Evolutionary conservation across 208 protist genomes (phyloP).

Genomic region (Trypanosoma theileri): DNA sequence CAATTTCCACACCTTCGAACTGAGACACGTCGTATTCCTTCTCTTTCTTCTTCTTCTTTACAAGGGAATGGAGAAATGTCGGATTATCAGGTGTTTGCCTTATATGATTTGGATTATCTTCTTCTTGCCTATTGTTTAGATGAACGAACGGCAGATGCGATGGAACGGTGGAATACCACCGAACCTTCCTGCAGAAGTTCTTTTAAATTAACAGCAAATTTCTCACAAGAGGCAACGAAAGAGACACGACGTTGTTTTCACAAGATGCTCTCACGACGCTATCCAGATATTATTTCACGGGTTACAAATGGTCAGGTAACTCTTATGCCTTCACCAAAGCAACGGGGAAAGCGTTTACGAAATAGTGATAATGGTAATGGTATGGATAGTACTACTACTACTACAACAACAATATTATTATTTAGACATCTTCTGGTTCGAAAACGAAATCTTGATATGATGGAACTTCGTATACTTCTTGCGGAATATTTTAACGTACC

Average conservation of each 20-base stretch:
- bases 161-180: slow-evolving; percentile 35
- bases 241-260: slow-evolving; percentile 66
- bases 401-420: background rate
- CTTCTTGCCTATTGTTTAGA: slow-evolving; percentile 40
- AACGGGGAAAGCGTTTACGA: slow-evolving; percentile 11
- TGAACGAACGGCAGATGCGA: slow-evolving; percentile 25
- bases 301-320: slow-evolving; percentile 52
- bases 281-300: slow-evolving; percentile 53
- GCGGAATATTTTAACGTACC: slow-evolving; percentile 45
- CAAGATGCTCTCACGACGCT: slow-evolving; percentile 59
- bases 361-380: background rate
- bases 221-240: slow-evolving; percentile 46
- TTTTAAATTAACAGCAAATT: background rate
- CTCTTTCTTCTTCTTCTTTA: background rate
- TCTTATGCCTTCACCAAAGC: slow-evolving; percentile 13
- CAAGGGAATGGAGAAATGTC: background rate
- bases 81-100: slow-evolving; percentile 17
- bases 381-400: background rate
- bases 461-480: slow-evolving; percentile 61
- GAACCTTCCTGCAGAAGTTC: background rate
- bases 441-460: slow-evolving; percentile 88
- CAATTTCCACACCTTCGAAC: slow-evolving; percentile 49
- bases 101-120: slow-evolving; percentile 42
- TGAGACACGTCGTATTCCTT: slow-evolving; percentile 20
- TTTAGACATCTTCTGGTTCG: slow-evolving; percentile 68